These are phyloP conservation scores for Craterostigma plantagineum DNA, from an alignment of 257 asterid genomes.

Conservation along the genomic window DNA sequence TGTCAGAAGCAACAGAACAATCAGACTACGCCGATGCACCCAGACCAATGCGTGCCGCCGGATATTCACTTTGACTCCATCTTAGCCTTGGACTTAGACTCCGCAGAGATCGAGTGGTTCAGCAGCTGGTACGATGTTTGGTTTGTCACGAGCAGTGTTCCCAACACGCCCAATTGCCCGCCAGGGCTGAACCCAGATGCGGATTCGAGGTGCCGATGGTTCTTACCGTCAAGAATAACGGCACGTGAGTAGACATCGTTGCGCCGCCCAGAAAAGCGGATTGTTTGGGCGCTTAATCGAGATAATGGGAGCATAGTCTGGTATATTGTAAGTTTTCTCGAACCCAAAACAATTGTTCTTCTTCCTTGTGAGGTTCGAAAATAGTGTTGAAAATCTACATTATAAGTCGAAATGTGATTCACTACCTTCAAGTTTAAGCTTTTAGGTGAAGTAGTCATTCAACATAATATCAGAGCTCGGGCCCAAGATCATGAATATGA, in stretches of 20 bases:
- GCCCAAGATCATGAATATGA: too few species aligned
- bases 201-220: conserved; percentile 29
- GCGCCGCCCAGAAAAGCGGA: conserved; percentile 29
- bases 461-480: too few species aligned
- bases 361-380: too few species aligned
- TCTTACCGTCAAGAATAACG: conserved; percentile 11
- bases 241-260: conserved; percentile 14
- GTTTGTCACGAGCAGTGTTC: conserved; percentile 16
- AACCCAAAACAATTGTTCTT: too few species aligned
- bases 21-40: conserved; percentile 9
- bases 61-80: conserved; percentile 27
- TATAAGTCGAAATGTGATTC: too few species aligned
- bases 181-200: conserved; percentile 30
- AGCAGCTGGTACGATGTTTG: conserved; percentile 38
- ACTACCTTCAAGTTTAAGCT: too few species aligned
- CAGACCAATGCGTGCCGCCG: conserved; percentile 22
- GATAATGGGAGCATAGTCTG: conserved; percentile 17
- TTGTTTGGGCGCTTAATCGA: conserved; percentile 23
- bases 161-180: conserved; percentile 27
- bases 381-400: too few species aligned
- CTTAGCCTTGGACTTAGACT: conserved; percentile 22
- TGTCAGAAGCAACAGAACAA: conserved; percentile 26
- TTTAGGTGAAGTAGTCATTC: too few species aligned
- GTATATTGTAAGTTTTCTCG: conserved; percentile 20
- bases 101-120: conserved; percentile 24